These are phyloP conservation scores for Zychaea mexicana DNA, from an alignment of 371 early-diverging fungal species.

Conservation along the genomic window DNA sequence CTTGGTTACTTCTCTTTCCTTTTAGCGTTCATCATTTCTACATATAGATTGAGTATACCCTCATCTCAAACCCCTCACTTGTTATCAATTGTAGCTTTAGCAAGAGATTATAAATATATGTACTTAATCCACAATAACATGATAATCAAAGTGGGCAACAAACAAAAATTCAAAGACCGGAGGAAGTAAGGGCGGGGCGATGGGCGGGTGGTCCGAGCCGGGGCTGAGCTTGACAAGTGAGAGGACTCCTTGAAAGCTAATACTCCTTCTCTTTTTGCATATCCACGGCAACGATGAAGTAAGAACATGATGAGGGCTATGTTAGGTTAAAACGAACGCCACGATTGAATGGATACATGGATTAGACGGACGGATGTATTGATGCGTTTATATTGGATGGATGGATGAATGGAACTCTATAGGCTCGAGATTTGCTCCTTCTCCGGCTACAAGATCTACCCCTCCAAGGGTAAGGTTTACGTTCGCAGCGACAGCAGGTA, in stretches of 20 bases:
- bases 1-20: too few species aligned
- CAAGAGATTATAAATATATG: too few species aligned
- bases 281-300: slow-evolving; percentile 6
- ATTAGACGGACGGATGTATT: neutral
- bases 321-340: neutral
- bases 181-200: too few species aligned
- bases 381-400: too few species aligned
- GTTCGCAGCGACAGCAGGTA: slow-evolving; percentile 89
- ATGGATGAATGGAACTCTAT: slow-evolving; percentile 11
- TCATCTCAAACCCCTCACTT: too few species aligned
- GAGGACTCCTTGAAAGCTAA: neutral
- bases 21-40: too few species aligned
- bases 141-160: neutral
- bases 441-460: slow-evolving; percentile 98
- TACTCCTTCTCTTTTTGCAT: slow-evolving; percentile 2
- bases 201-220: neutral
- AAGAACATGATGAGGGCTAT: neutral
- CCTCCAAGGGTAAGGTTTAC: slow-evolving; percentile 93
- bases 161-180: neutral
- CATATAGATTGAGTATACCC: too few species aligned
- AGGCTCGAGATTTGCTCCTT: slow-evolving; percentile 94
- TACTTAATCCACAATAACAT: too few species aligned
- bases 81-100: too few species aligned
- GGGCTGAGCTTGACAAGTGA: neutral
- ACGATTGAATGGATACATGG: neutral